Evolutionary conservation across 768 basidiomycete species (phyloP).

Genomic region (Hericium rajendrae): DNA sequence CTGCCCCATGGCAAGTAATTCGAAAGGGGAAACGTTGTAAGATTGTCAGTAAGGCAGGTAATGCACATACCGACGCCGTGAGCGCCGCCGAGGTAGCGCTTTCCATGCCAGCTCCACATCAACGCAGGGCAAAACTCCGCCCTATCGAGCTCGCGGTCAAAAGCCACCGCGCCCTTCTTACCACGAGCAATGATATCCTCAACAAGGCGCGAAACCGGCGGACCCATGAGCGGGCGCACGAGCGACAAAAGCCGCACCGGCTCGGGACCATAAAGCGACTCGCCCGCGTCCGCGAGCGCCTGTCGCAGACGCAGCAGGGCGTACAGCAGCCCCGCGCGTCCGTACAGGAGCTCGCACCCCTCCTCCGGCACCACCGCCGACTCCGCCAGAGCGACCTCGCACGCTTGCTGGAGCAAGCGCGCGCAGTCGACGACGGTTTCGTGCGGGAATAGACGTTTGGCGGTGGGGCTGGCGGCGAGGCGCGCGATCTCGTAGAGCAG

Average conservation of each 20-base stretch:
- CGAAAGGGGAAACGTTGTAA: not conserved
- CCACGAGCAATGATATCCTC: slow-evolving; percentile 39
- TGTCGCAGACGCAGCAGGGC: slow-evolving; percentile 37
- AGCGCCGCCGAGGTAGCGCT: slow-evolving; percentile 45
- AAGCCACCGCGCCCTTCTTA: slow-evolving; percentile 26
- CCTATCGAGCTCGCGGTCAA: slow-evolving; percentile 21
- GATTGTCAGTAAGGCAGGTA: not conserved
- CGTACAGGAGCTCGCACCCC: slow-evolving; percentile 49
- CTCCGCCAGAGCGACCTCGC: slow-evolving; percentile 8
- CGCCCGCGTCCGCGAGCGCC: not conserved
- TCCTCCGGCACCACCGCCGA: slow-evolving; percentile 26
- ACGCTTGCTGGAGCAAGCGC: slow-evolving; percentile 8
- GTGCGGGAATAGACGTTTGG: not conserved
- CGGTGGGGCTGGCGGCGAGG: slow-evolving; percentile 2
- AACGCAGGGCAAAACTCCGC: slow-evolving; percentile 27
- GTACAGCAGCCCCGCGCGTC: slow-evolving; percentile 48
- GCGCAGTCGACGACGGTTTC: slow-evolving; percentile 7
- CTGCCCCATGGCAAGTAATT: slow-evolving; percentile 19
- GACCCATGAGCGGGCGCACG: slow-evolving; percentile 22
- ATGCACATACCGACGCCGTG: slow-evolving; percentile 45
- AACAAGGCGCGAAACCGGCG: slow-evolving; percentile 27
- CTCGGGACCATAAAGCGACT: not conserved
- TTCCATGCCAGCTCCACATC: slow-evolving; percentile 56
- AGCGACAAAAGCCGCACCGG: not conserved
- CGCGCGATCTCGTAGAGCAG: slow-evolving; percentile 14